Conservation (phyloP, 2,329 filamentous ascomycete species). For the Pseudogymnoascus sp. region DNA sequence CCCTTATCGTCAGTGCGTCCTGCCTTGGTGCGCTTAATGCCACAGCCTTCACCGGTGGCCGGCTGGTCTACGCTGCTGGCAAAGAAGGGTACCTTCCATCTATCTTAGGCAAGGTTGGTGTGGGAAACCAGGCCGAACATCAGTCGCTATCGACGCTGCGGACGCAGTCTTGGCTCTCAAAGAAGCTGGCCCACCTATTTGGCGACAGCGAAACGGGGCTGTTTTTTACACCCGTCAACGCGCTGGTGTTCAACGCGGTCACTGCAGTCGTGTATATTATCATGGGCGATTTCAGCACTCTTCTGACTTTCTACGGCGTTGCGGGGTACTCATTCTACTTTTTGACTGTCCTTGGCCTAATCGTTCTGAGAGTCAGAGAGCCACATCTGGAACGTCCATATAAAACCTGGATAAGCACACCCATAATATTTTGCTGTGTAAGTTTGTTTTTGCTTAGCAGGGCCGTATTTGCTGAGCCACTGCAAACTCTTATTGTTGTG, state of each 20-base stretch:
- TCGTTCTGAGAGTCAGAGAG: constrained; percentile 80
- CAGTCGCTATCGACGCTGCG: constrained; percentile 36
- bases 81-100: constrained; percentile 89
- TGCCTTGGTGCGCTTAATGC: constrained; percentile 95
- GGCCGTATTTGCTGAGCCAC: constrained; percentile 80
- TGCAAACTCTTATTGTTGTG: constrained; percentile 83
- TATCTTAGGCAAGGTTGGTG: constrained; percentile 74
- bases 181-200: constrained; percentile 51
- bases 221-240: constrained; percentile 90
- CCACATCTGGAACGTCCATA: constrained; percentile 85
- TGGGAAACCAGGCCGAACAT: constrained; percentile 38
- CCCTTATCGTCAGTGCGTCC: constrained; percentile 79
- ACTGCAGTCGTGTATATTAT: constrained; percentile 71
- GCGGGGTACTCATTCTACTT: constrained; percentile 98
- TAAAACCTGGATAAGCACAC: constrained; percentile 91
- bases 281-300: constrained; percentile 82
- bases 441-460: constrained; percentile 84
- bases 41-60: constrained; percentile 84
- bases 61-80: constrained; percentile 85
- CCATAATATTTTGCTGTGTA: constrained; percentile 97
- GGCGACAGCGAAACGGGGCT: constrained; percentile 72
- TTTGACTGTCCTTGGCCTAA: constrained; percentile 83
- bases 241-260: constrained; percentile 70
- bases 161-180: constrained; percentile 49
- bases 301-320: constrained; percentile 95